Evolutionary conservation across 805 yeast species (phyloP).

Genomic region (Scheffersomyces ergatensis): DNA sequence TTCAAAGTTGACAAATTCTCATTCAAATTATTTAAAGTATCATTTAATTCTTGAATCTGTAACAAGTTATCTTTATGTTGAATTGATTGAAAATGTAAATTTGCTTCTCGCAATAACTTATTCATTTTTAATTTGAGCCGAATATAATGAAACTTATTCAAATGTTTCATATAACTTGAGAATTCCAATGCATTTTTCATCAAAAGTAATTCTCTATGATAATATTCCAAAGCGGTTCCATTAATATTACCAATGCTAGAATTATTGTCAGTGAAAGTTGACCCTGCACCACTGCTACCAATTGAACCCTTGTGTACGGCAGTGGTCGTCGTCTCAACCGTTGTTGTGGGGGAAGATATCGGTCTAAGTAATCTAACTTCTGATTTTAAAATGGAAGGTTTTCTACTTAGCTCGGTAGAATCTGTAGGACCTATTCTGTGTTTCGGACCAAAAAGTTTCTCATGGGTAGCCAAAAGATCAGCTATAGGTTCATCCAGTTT

Average conservation of each 20-base stretch:
- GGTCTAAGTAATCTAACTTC: slow-evolving; percentile 11
- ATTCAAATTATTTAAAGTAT: neutral
- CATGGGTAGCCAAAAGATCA: slow-evolving; percentile 32
- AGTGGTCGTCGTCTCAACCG: slow-evolving; percentile 18
- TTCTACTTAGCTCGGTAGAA: neutral
- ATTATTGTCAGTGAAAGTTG: neutral
- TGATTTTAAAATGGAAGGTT: slow-evolving; percentile 5
- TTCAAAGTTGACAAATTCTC: slow-evolving; percentile 9
- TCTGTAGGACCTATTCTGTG: neutral
- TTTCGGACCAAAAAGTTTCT: slow-evolving; percentile 16
- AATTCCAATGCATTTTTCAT: slow-evolving; percentile 62
- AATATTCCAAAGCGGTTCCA: slow-evolving; percentile 39
- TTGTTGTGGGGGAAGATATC: slow-evolving; percentile 18
- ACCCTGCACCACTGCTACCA: neutral
- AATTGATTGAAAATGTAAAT: neutral
- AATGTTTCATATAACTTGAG: slow-evolving; percentile 48
- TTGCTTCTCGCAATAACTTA: slow-evolving; percentile 9
- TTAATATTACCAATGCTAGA: neutral
- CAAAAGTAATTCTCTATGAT: slow-evolving; percentile 56
- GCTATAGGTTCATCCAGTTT: slow-evolving; percentile 12
- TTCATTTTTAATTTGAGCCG: slow-evolving; percentile 11
- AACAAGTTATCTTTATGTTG: slow-evolving; percentile 3
- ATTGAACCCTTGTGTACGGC: slow-evolving; percentile 13
- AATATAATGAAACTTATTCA: slow-evolving; percentile 32
- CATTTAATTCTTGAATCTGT: neutral